Evolutionary conservation across 129 eudicot genomes (phyloP), one percentile per base, ranked within the genome.

Genomic region (Solidago caesia): DNA sequence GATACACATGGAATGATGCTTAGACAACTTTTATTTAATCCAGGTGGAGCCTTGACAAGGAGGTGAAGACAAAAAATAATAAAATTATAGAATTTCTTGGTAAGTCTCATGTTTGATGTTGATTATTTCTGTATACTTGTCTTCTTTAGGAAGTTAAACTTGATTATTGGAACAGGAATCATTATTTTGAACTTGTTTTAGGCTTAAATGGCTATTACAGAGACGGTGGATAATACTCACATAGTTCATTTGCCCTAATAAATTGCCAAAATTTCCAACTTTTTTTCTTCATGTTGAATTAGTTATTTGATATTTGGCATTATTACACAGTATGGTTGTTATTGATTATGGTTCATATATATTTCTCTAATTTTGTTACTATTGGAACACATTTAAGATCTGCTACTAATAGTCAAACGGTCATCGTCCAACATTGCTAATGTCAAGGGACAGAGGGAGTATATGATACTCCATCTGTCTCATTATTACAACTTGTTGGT

Each of bases 51-150:
- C 72, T 2, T 75, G 64, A 64, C 64, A 75, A 49, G 44, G 79
- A 75, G 53, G 29, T 42, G 55, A 75, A 75, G 79, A 75, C 72
- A 41, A 64, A 16, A 72, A 16, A 64, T 43, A 75, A 51, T 48
- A 52, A 64, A 55, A 64, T 49, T 43, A 75, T 64, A 72, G n/a
- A 64, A 14, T 49, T 75, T 49, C 72, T 64, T 51, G 79, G 79
- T 75, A 75, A 64, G 7, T 75, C 42, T 46, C 64, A 21, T 60
- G 66, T 27, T 27, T 9, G 33, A 12, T 27, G 66, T 60, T 27
- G 66, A 60, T 60, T 27, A 10, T 27, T 27, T 60, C 15, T 27
- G 12, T 26, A 26, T 26, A 26, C 15, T 12, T 59, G 64, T 26
- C 14, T 60, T 60, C 21, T 14, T 60, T 60, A 26, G 65, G 13